Evolutionary conservation across 2,329 filamentous ascomycete genomes (phyloP).

Genomic region (Parastagonospora nodorum): DNA sequence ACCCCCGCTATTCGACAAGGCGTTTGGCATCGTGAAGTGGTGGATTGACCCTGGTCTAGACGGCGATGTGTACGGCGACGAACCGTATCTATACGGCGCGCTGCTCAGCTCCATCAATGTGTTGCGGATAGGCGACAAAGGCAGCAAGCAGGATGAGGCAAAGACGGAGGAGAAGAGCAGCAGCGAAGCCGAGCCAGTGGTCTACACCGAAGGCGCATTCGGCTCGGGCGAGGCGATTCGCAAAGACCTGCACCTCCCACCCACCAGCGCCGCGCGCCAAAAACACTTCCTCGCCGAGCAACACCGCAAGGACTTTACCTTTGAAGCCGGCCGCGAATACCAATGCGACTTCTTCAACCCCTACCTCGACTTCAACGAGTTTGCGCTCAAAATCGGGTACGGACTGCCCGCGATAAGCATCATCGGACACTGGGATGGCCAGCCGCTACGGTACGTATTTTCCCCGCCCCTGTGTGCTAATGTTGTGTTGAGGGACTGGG

Average conservation of each 20-base stretch:
- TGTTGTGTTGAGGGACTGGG: constrained; percentile 19
- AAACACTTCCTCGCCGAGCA: constrained; percentile 65
- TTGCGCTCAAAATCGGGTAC: constrained; percentile 62
- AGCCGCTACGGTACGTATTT: constrained; percentile 67
- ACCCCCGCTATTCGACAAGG: constrained; percentile 83
- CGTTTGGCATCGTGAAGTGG: constrained; percentile 85
- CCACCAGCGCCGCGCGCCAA: constrained; percentile 54
- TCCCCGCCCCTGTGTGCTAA: constrained; percentile 30
- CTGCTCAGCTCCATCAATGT: constrained; percentile 80
- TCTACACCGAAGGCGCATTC: constrained; percentile 59
- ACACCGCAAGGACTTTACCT: constrained; percentile 62
- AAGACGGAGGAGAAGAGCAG: constrained; percentile 59
- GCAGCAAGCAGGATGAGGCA: constrained; percentile 35
- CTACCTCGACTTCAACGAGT: constrained; percentile 85
- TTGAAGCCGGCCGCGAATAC: constrained; percentile 67
- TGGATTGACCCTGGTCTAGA: constrained; percentile 90
- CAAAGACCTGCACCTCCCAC: constrained; percentile 48
- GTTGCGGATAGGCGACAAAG: constrained; percentile 65
- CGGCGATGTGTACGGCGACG: constrained; percentile 85
- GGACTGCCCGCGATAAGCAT: constrained; percentile 74
- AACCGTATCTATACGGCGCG: constrained; percentile 84
- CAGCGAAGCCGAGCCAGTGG: constrained; percentile 61
- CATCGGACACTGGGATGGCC: constrained; percentile 80
- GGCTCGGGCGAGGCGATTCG: constrained; percentile 51
- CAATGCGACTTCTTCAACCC: constrained; percentile 83